Evolutionary conservation across 371 early-diverging fungal genomes (phyloP), one percentile per base, ranked within the genome.

Genomic region (Syncephalastrum racemosum): DNA sequence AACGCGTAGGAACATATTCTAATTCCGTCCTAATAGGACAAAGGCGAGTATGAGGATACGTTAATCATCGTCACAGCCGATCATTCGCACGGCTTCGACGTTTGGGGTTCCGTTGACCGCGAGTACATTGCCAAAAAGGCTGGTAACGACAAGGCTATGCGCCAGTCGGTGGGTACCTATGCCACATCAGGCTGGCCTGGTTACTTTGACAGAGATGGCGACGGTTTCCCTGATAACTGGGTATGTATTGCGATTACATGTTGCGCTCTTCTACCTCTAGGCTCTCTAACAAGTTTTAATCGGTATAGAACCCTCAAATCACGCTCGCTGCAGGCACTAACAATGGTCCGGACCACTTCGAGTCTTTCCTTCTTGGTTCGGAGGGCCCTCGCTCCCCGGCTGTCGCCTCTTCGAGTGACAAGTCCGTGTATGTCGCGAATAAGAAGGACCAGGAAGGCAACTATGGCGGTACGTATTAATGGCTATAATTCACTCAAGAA

Each of bases 61-160:
- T 68, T 84, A 59, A 85, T 90, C 65, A 59, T 87, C 45, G 72
- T 86, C 50, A 90, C 90, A 44, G 86, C 89, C 46, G 90, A 90
- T 58, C 90, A 90, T 59, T 71, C 80, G 31, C 90, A 90, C 54
- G 83, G 74, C 20, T 90, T 81, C 65, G 90, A 88, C 60, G 86
- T 87, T 60, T 87, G 79, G 70, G 90, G 89, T 16, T 73, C 87
- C 25, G 86, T 90, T 45, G 90, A 88, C 63, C 60, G 54, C 20
- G 39, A 53, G 10, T 68, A 64, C 36, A 70, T 73, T 19, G 52
- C 39, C 8, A 57, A 62, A 19, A 49, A 56, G 19, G 51, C 47
- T 12, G 48, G 50, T 10, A 67, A 39, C 2, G 53, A 59, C 4
- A 64, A 64, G 24, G 71, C 80, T 46, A 83, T 83, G 80, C 84